Base-by-base conservation (phyloP, 805 yeast species). In the Komagataella kurtzmanii region DNA sequence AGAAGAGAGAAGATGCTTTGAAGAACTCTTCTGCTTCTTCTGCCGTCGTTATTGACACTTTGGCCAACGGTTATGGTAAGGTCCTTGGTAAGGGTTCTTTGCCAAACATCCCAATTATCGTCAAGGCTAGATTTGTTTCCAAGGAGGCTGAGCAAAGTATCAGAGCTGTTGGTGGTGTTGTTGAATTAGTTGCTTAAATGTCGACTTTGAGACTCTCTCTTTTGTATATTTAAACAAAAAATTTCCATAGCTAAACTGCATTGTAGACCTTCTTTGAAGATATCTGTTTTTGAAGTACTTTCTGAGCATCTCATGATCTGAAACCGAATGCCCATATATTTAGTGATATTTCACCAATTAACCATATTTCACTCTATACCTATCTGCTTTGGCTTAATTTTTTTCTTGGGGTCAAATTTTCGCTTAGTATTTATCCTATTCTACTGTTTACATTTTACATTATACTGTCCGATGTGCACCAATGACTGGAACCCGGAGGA, bases 131-230 rank as follows among this genome's bases (percentile, higher is more conserved):
- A 86, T 93, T 85, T 73, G 99, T 93, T 68, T 89, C 97, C 68
- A 85, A 90, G 80, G 85, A 89, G 73, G 99, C 99, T 73, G 99
- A 93, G 85, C 90, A 93, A 82, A 93, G 91, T 84, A 93, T 93
- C 83, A 88, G 87, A 83, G 98, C 95, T 73, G 99, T 85, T 73
- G 99, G 99, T 80, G 99, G 99, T 87, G 99, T 87, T 72, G 95
- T 93, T 75, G 99, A 93, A 83, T 87, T 93, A 73, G 77, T 93
- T 74, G 99, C 99, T 77, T 93, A 88, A 85, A 61, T 66, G 23
- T 46, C 18, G 12, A 14, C 18, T 21, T 12, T 18, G 21, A 47
- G 45, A 23, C 44, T 17, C 40, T 30, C 40, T 30, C 40, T 30
- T 30, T 17, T 18, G 30, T 17, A 17, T 47, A 21, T 23, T 17